phyloP scores from a whole-genome alignment of 2,329 filamentous ascomycete species.

The Calonectria leucothoes region DNA sequence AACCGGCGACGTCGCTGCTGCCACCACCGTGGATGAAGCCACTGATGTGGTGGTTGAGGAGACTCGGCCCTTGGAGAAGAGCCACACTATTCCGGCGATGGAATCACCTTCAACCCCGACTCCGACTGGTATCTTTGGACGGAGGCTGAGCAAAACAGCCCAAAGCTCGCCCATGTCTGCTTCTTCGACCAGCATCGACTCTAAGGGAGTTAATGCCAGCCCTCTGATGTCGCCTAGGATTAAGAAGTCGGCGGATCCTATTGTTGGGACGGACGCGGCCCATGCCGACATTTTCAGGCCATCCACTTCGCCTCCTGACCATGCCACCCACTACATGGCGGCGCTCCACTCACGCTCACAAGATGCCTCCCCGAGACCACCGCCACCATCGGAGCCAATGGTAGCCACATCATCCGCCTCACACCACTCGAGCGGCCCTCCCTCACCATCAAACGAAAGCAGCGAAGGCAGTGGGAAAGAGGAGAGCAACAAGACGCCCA shows the following conservation, averaged over 20 bases:
- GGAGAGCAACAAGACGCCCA: slow-evolving; percentile 41
- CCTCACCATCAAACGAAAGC: slow-evolving; percentile 60
- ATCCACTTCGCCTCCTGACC: slow-evolving; percentile 66
- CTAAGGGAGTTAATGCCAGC: slow-evolving; percentile 53
- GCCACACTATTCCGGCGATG: slow-evolving; percentile 59
- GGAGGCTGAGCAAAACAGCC: slow-evolving; percentile 56
- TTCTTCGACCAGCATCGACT: slow-evolving; percentile 62
- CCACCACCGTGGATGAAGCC: slow-evolving; percentile 57
- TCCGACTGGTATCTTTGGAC: slow-evolving; percentile 61
- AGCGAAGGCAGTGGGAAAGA: slow-evolving; percentile 52
- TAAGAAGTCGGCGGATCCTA: slow-evolving; percentile 68
- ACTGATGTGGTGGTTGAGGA: slow-evolving; percentile 52
- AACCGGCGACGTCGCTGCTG: slow-evolving; percentile 57
- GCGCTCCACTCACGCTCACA: slow-evolving; percentile 73
- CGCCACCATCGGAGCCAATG: slow-evolving; percentile 54
- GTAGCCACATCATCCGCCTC: slow-evolving; percentile 51
- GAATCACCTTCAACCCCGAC: slow-evolving; percentile 51
- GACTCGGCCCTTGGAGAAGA: slow-evolving; percentile 65
- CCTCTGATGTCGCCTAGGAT: slow-evolving; percentile 50
- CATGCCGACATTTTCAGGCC: slow-evolving; percentile 74
- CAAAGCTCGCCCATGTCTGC: slow-evolving; percentile 48
- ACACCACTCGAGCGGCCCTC: slow-evolving; percentile 60
- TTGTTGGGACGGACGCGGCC: slow-evolving; percentile 74
- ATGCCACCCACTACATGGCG: slow-evolving; percentile 74
- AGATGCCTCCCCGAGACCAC: slow-evolving; percentile 62